phyloP scores from a whole-genome alignment of 768 basidiomycete genomes.

The Boletus reticuloceps region DNA sequence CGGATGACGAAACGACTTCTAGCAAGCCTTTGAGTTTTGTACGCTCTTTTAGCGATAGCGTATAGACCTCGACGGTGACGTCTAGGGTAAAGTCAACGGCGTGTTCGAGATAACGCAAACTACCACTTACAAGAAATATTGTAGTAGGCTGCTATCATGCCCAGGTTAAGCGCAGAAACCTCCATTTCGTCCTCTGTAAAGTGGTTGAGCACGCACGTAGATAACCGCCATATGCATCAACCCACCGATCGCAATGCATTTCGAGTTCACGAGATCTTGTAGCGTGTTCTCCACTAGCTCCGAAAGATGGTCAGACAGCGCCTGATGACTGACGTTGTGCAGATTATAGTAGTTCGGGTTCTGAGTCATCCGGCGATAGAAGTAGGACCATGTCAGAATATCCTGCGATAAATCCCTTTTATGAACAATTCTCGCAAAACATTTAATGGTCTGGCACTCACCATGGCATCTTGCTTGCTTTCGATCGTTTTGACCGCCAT shows the following conservation, averaged over 20 bases:
- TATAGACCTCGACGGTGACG: constrained; percentile 96
- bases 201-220: neutral
- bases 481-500: constrained; percentile 99
- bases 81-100: constrained; percentile 43
- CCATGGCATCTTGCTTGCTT: constrained; percentile 98
- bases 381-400: constrained; percentile 98
- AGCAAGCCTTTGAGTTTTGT: constrained; percentile 96
- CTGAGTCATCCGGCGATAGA: constrained; percentile 96
- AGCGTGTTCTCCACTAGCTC: constrained; percentile 94
- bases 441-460: constrained; percentile 25
- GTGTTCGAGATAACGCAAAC: neutral
- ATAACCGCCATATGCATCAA: constrained; percentile 12
- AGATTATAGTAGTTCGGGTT: constrained; percentile 96
- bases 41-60: constrained; percentile 88
- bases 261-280: constrained; percentile 88
- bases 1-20: constrained; percentile 95
- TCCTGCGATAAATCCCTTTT: constrained; percentile 47
- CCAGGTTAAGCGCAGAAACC: constrained; percentile 85
- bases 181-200: constrained; percentile 86
- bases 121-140: constrained; percentile 78
- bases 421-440: neutral
- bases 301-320: constrained; percentile 93
- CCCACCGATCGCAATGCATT: constrained; percentile 86
- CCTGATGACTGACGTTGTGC: constrained; percentile 93
- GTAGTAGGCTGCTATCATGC: constrained; percentile 98